Evolutionary conservation across 441 rosid species (phyloP).

Genomic region (Populus hybrid): DNA sequence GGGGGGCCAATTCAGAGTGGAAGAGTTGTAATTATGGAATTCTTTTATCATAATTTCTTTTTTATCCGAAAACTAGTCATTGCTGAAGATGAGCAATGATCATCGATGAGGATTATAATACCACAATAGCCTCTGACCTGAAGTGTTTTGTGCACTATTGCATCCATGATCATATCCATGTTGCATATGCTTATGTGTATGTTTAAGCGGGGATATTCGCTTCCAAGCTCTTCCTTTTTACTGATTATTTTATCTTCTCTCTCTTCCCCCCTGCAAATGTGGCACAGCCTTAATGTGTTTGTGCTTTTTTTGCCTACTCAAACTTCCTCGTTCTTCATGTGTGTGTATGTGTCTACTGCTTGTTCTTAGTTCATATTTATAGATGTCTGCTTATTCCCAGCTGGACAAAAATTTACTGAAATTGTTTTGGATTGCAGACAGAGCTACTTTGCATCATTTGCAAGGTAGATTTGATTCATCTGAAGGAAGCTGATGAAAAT

Average conservation of each 20-base stretch:
- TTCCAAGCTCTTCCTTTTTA: neutral
- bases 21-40: neutral
- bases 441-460: slow-evolving; percentile 55
- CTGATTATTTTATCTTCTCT: neutral
- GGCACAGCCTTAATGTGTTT: neutral
- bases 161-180: neutral
- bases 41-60: neutral
- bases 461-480: slow-evolving; percentile 43
- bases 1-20: neutral
- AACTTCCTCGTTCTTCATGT: slow-evolving; percentile 3
- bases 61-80: neutral
- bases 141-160: neutral
- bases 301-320: neutral
- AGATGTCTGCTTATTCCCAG: neutral
- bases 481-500: slow-evolving; percentile 45
- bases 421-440: slow-evolving; percentile 41
- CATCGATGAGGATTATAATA: neutral
- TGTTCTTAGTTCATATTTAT: neutral
- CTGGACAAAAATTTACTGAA: neutral
- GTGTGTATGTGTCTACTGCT: neutral
- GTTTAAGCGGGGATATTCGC: neutral
- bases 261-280: neutral
- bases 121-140: neutral
- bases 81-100: neutral
- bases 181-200: neutral